Evolutionary conservation across 2,329 filamentous ascomycete genomes (phyloP).

Genomic region (Zalaria obscura): DNA sequence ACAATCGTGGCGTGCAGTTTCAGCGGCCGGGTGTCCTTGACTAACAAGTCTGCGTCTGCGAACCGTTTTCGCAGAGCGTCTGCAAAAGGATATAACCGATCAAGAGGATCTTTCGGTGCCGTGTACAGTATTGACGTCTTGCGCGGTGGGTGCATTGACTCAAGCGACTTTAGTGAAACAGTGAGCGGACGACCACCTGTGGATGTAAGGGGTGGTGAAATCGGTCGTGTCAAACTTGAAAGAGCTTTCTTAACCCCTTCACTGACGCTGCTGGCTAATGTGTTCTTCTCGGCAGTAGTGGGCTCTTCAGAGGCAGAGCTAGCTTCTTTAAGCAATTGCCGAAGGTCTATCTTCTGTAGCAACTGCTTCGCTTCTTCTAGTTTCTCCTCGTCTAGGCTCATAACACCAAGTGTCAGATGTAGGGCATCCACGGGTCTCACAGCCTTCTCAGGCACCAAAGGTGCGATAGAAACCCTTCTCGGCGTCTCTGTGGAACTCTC

Average conservation of each 20-base stretch:
- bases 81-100: conserved; percentile 43
- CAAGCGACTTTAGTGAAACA: conserved; percentile 34
- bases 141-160: conserved; percentile 44
- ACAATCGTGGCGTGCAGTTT: conserved; percentile 73
- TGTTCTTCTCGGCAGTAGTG: neutral
- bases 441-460: conserved; percentile 47
- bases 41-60: conserved; percentile 39
- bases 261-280: neutral
- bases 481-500: neutral
- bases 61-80: conserved; percentile 41
- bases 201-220: neutral
- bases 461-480: conserved; percentile 9
- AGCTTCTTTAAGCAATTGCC: conserved; percentile 7
- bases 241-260: neutral
- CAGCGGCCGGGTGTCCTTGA: conserved; percentile 46
- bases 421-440: conserved; percentile 66
- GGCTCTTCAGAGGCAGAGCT: neutral
- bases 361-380: conserved; percentile 33
- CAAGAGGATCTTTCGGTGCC: conserved; percentile 39
- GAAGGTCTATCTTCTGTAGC: conserved; percentile 13
- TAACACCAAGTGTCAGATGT: conserved; percentile 77
- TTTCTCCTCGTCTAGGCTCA: conserved; percentile 49
- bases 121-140: conserved; percentile 53
- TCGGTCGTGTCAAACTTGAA: neutral
- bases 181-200: conserved; percentile 10